Base-by-base conservation (phyloP, 441 rosid genomes). In the Populus hybrid region DNA sequence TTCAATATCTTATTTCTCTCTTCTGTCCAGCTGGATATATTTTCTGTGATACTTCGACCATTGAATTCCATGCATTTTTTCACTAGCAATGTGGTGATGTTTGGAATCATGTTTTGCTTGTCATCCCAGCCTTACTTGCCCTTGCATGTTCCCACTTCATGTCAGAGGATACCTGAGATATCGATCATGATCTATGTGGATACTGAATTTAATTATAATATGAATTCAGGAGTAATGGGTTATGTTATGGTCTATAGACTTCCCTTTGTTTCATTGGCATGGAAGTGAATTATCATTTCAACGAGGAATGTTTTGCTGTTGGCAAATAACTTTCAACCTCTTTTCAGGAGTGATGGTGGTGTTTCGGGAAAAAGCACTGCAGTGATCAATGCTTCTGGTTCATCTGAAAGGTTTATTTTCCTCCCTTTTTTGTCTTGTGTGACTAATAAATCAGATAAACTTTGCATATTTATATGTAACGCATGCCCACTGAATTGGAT, bases 361-460 rank as follows among this genome's bases (percentile, higher is more conserved):
- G 72, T 77, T 78, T 78, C 88, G 4, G 88, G 98, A 50, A 94
- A n/a, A 87, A 88, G 92, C 84, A 87, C 86, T 73, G 84, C 97
- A 28, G 53, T 94, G 28, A 72, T 90, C 74, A 87, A 95, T 82
- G 81, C 90, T 34, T 75, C 86, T 75, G 91, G 86, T 73, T 86
- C 97, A 36, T 94, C 93, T 76, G 96, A 91, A 78, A 94, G 99
- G 99, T 95, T 71, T 77, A 72, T 77, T 76, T 57, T 71, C 63
- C 24, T 79, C 28, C 14, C 28, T 70, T 12, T 18, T 77, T 23
- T 65, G 59, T 23, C 72, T 46, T 6, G 38, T 67, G 4, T 66
- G n/a, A 16, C 40, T 66, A 70, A 50, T 70, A 46, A 46, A 14
- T 46, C 6, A 46, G 57, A 46, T 12, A 14, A 12, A 46, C 2